Evolutionary conservation across 106 monocot species (phyloP).

Genomic region (Dioscorea zingiberensis): DNA sequence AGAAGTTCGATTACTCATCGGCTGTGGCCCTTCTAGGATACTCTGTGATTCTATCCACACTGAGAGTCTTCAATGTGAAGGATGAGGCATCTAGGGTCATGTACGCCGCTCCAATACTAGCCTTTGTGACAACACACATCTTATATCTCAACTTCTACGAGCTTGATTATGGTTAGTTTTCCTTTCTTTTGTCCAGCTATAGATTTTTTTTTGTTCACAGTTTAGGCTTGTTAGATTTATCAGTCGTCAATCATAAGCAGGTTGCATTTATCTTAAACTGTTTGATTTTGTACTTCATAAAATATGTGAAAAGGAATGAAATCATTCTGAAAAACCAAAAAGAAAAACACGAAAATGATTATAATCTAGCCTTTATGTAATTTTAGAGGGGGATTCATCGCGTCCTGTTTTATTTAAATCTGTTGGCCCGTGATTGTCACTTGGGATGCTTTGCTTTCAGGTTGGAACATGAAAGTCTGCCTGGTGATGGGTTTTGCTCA

Average conservation of each 20-base stretch:
- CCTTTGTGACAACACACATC: constrained; percentile 91
- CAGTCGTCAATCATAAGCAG: not conserved
- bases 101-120: constrained; percentile 82
- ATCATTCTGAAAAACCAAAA: not conserved
- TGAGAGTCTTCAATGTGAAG: constrained; percentile 76
- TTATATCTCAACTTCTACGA: constrained; percentile 89
- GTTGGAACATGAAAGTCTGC: constrained; percentile 94
- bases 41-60: constrained; percentile 66
- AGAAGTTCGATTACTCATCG: constrained; percentile 90
- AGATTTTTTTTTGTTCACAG: not conserved
- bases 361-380: not conserved
- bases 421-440: not conserved
- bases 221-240: not conserved
- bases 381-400: not conserved
- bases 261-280: not conserved
- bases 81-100: constrained; percentile 90
- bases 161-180: constrained; percentile 76
- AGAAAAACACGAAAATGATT: not conserved
- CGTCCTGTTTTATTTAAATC: not conserved
- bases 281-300: not conserved
- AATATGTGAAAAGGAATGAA: not conserved
- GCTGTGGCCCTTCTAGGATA: constrained; percentile 90
- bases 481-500: constrained; percentile 58
- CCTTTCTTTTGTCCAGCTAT: not conserved
- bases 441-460: constrained; percentile 18